Conservation (phyloP, 176 grass and related monocot genomes). For the Lolium rigidum region DNA sequence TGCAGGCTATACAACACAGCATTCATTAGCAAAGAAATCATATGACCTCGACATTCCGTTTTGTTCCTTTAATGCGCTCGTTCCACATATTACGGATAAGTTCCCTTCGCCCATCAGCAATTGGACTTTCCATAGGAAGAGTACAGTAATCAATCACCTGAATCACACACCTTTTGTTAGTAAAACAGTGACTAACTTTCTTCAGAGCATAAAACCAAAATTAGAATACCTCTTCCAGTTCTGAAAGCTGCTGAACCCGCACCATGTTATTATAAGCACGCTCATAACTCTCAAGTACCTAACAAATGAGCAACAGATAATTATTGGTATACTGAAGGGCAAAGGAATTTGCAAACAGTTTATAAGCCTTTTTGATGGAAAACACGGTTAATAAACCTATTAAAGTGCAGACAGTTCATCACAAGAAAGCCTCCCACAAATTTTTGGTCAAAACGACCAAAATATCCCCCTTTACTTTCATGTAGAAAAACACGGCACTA, state of each 20-base stretch:
- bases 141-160: conserved; percentile 99
- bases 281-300: conserved; percentile 99
- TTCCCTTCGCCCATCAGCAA: conserved; percentile 88
- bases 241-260: conserved; percentile 95
- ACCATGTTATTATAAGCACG: conserved; percentile 99
- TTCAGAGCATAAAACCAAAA: conserved; percentile 21
- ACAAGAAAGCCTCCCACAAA: neutral
- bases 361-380: conserved; percentile 3
- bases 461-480: conserved; percentile 4
- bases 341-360: conserved; percentile 30
- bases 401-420: neutral
- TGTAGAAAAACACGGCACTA: neutral
- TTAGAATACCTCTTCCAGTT: conserved; percentile 87
- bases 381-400: conserved; percentile 22
- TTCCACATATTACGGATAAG: conserved; percentile 99
- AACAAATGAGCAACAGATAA: conserved; percentile 11
- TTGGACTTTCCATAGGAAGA: conserved; percentile 72
- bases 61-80: conserved; percentile 94
- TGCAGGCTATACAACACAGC: neutral
- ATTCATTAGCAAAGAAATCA: conserved; percentile 39
- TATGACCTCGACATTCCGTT: conserved; percentile 95
- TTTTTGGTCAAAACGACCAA: neutral
- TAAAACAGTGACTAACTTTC: conserved; percentile 22
- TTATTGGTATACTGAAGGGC: conserved; percentile 28
- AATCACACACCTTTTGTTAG: conserved; percentile 40